Conservation (phyloP, 2,329 filamentous ascomycete genomes). For the Fusarium siculi region DNA sequence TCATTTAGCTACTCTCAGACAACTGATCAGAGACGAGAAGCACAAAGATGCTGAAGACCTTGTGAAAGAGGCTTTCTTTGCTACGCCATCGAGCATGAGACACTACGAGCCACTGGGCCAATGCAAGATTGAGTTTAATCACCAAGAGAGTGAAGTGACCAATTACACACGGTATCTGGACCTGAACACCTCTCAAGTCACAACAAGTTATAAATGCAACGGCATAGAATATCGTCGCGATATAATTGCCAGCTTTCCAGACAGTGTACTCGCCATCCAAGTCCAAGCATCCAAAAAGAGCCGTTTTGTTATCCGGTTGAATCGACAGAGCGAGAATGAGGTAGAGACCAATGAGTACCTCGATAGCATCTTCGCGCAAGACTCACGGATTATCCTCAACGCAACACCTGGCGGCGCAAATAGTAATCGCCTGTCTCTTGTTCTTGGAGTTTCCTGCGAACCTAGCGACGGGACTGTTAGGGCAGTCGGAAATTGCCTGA, state of each 20-base stretch:
- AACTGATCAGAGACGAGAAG: conserved; percentile 39
- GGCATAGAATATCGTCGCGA: conserved; percentile 50
- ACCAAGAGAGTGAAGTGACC: conserved; percentile 40
- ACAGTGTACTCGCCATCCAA: conserved; percentile 48
- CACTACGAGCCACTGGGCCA: conserved; percentile 48
- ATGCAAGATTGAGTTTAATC: conserved; percentile 53
- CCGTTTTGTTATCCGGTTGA: conserved; percentile 41
- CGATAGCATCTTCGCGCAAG: conserved; percentile 33
- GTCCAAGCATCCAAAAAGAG: conserved; percentile 35
- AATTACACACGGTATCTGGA: conserved; percentile 54
- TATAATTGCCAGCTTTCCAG: conserved; percentile 55
- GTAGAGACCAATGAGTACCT: conserved; percentile 43
- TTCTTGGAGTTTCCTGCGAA: conserved; percentile 16
- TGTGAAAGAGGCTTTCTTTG: conserved; percentile 37
- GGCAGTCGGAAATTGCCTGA: conserved; percentile 31
- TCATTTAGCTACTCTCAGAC: conserved; percentile 30
- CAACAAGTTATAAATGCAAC: conserved; percentile 51
- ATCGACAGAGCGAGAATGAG: conserved; percentile 35
- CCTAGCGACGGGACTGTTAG: conserved; percentile 4
- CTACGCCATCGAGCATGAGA: conserved; percentile 40
- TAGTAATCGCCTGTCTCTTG: conserved; percentile 34
- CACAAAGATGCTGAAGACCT: conserved; percentile 41
- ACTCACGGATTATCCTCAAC: conserved; percentile 27
- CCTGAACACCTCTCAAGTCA: conserved; percentile 49
- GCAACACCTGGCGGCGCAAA: conserved; percentile 38